Evolutionary conservation across 495 filamentous ascomycete species (phyloP).

Genomic region (Aspergillus sparsus): DNA sequence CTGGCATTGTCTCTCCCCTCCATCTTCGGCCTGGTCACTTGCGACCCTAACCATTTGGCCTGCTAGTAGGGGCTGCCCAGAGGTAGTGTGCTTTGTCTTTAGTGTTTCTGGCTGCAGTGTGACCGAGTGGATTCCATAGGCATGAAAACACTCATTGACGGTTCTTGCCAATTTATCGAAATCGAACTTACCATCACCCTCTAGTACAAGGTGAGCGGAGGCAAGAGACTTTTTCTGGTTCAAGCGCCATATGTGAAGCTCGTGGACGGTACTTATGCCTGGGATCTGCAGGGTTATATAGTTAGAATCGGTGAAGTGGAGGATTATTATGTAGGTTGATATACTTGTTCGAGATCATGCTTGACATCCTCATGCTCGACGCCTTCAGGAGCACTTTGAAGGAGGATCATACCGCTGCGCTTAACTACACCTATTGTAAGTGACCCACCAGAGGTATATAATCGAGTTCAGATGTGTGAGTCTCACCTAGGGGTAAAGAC

Average conservation of each 20-base stretch:
- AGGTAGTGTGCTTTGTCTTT: background rate
- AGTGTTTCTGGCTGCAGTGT: conserved; percentile 51
- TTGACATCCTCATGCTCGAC: conserved; percentile 76
- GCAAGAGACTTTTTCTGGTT: conserved; percentile 53
- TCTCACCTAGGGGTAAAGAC: conserved; percentile 42
- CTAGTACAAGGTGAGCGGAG: conserved; percentile 49
- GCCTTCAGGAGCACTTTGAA: conserved; percentile 80
- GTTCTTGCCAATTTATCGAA: conserved; percentile 44
- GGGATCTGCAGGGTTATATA: conserved; percentile 33
- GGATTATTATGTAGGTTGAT: background rate
- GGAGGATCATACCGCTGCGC: conserved; percentile 58
- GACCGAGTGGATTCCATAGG: conserved; percentile 54
- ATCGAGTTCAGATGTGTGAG: background rate
- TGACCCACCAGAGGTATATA: background rate
- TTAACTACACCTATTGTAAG: conserved; percentile 33
- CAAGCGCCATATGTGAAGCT: conserved; percentile 56
- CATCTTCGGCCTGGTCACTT: no score
- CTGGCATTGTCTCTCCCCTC: no score
- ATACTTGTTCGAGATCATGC: conserved; percentile 60
- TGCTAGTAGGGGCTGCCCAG: no score
- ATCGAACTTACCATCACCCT: conserved; percentile 34
- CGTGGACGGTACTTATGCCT: conserved; percentile 49
- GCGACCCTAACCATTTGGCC: no score
- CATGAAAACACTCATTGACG: conserved; percentile 52
- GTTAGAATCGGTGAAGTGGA: background rate